phyloP scores from a whole-genome alignment of 768 basidiomycete genomes.

The Lactarius vividus region DNA sequence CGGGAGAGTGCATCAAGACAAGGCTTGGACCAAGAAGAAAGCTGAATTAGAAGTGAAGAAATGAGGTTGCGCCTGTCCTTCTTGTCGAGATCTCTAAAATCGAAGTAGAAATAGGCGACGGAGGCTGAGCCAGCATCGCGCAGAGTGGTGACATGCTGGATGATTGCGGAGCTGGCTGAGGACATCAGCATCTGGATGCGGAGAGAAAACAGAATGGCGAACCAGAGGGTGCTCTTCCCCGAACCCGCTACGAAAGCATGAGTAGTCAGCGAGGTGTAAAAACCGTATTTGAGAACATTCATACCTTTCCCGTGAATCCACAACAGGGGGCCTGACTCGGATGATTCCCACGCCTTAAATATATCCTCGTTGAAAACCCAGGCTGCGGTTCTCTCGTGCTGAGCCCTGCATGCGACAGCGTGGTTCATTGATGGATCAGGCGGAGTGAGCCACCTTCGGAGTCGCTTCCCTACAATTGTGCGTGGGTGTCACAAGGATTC shows the following conservation, averaged over 20 bases:
- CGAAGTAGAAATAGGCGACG: not conserved
- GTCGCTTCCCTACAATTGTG: not conserved
- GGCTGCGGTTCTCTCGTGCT: not conserved
- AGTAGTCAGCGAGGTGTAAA: not conserved
- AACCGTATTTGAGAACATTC: not conserved
- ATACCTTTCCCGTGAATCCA: not conserved
- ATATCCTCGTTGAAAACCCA: not conserved
- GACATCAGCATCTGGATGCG: not conserved
- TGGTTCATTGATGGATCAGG: not conserved
- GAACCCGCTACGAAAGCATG: not conserved
- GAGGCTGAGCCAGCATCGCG: not conserved
- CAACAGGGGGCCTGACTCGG: not conserved
- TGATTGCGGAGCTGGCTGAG: not conserved
- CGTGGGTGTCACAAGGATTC: not conserved
- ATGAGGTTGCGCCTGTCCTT: not conserved
- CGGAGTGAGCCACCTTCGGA: not conserved
- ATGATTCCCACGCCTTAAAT: not conserved
- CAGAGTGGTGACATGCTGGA: not conserved
- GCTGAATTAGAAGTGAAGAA: not conserved
- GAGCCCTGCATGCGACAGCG: not conserved
- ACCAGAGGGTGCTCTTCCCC: not conserved
- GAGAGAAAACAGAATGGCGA: not conserved
- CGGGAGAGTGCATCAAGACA: not conserved
- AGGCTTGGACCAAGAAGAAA: not conserved
- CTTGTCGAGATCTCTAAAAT: not conserved